Evolutionary conservation across 2,329 filamentous ascomycete species (phyloP).

Genomic region (Aureobasidium leucospermi): DNA sequence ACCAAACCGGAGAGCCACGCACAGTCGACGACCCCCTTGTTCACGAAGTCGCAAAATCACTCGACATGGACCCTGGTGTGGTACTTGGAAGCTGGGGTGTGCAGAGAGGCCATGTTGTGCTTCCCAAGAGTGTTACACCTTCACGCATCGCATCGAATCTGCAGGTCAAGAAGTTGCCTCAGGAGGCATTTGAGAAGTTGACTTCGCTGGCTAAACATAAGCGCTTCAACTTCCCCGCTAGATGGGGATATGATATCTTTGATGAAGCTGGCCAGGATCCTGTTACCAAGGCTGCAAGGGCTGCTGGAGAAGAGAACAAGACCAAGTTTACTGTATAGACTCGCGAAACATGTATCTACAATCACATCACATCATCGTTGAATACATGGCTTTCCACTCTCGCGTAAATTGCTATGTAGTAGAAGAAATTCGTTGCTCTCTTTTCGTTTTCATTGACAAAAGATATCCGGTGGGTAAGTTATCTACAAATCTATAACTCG

Average conservation of each 20-base stretch:
- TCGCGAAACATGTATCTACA: too few relatives aligned
- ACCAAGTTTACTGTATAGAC: conserved; percentile 26
- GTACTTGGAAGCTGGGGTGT: conserved; percentile 55
- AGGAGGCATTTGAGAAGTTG: conserved; percentile 30
- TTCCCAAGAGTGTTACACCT: conserved; percentile 63
- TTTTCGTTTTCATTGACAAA: too few relatives aligned
- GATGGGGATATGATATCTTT: conserved; percentile 42
- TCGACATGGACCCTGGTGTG: conserved; percentile 47
- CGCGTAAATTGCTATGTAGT: too few relatives aligned
- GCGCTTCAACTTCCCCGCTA: conserved; percentile 37
- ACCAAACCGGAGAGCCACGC: conserved; percentile 54
- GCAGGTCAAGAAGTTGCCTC: conserved; percentile 27
- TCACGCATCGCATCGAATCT: conserved; percentile 46
- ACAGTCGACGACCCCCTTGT: conserved; percentile 55
- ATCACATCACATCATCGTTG: too few relatives aligned
- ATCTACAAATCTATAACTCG: too few relatives aligned
- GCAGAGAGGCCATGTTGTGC: conserved; percentile 57
- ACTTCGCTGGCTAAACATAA: conserved; percentile 36
- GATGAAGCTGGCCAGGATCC: conserved; percentile 35
- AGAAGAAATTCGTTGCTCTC: too few relatives aligned
- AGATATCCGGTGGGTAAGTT: too few relatives aligned
- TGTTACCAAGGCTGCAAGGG: conserved; percentile 28
- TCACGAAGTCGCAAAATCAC: conserved; percentile 53
- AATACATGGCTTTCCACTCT: too few relatives aligned
- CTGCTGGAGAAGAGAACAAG: conserved; percentile 31